These are phyloP conservation scores for Pontederia crassipes DNA, from an alignment of 176 grass and related monocot species.

Conservation along the genomic window DNA sequence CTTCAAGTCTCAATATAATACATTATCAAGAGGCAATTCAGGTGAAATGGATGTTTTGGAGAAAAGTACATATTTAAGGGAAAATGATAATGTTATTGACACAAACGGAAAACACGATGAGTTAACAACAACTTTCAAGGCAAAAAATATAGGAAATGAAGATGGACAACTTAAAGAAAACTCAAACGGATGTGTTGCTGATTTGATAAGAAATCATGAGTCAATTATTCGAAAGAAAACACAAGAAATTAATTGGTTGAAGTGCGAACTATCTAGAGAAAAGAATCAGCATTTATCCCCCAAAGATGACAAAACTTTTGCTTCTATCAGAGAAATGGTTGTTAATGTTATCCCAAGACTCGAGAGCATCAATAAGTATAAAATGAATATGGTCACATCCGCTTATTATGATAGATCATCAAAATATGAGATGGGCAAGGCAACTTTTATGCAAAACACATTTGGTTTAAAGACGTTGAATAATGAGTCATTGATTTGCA, in stretches of 20 bases:
- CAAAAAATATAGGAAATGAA: neutral
- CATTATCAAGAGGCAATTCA: neutral
- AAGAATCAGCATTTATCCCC: neutral
- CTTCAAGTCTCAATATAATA: neutral
- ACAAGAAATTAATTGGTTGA: slow-evolving; percentile 3
- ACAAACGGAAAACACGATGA: neutral
- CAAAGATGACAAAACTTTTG: neutral
- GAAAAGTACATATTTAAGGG: neutral
- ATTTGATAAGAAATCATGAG: slow-evolving; percentile 5
- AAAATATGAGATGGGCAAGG: neutral
- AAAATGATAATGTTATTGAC: neutral
- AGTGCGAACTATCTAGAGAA: slow-evolving; percentile 1
- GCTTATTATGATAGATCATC: neutral
- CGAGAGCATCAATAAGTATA: neutral
- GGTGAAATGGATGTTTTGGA: neutral
- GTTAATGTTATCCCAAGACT: neutral
- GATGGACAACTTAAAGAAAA: neutral
- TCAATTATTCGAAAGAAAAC: neutral
- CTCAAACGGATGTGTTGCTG: slow-evolving; percentile 1
- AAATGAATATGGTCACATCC: neutral
- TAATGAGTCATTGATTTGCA: neutral
- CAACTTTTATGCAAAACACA: neutral
- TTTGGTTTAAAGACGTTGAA: neutral
- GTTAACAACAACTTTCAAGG: neutral
- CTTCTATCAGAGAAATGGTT: neutral